These are phyloP conservation scores for Quercus engelmannii DNA, from an alignment of 306 rosid genomes.

Conservation along the genomic window DNA sequence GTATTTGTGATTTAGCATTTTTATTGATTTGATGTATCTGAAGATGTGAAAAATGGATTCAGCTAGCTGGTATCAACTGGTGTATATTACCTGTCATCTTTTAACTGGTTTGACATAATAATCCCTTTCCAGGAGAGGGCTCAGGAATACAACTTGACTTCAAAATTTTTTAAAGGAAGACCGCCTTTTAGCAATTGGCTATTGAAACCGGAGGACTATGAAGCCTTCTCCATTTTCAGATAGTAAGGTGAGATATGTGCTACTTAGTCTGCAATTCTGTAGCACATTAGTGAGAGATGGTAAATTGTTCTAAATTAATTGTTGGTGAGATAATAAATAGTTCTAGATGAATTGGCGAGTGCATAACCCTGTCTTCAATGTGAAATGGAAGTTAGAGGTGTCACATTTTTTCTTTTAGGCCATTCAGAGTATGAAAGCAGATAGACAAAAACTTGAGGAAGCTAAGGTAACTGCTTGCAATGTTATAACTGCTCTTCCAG, in stretches of 20 bases:
- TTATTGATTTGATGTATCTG: background rate
- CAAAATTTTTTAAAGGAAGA: conserved; percentile 50
- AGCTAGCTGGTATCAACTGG: background rate
- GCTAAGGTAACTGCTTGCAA: background rate
- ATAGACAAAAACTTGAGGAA: background rate
- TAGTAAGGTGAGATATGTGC: conserved; percentile 13
- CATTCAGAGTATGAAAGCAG: background rate
- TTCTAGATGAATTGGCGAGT: background rate
- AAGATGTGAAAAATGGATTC: background rate
- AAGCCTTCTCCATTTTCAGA: conserved; percentile 38
- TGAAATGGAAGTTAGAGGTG: background rate
- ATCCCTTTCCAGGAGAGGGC: conserved; percentile 57
- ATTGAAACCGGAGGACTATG: conserved; percentile 50
- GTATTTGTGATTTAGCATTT: background rate
- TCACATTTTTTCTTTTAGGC: background rate
- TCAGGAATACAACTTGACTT: conserved; percentile 43
- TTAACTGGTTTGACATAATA: conserved; percentile 13
- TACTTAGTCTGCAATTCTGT: background rate
- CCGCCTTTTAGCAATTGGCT: conserved; percentile 62
- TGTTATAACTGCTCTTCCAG: background rate
- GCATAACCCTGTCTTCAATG: background rate
- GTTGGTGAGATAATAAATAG: background rate
- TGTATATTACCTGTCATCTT: background rate
- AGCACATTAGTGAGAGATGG: background rate
- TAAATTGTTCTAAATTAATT: background rate